Percentiles rank a stretch among this genome's conserved stretches.
Conservation (phyloP, 495 filamentous ascomycete species). For the Talaromyces nanjingensis region DNA sequence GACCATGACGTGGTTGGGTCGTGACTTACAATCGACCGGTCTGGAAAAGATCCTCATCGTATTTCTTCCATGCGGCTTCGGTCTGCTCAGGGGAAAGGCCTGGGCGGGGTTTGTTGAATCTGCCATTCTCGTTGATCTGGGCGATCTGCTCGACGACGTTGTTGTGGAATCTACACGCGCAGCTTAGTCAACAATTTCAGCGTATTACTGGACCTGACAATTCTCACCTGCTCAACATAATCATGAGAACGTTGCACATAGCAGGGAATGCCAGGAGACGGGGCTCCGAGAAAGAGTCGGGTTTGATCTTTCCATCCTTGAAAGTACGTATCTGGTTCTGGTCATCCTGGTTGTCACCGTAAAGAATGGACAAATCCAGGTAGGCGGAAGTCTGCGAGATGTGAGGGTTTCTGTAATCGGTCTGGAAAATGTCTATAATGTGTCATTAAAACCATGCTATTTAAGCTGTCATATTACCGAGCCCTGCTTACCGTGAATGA, state of each 20-base stretch:
- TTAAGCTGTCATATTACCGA: neutral
- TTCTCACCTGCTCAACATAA: conserved; percentile 43
- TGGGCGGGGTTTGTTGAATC: conserved; percentile 55
- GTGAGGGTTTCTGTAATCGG: conserved; percentile 44
- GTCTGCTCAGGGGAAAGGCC: conserved; percentile 40
- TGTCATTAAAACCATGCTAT: neutral
- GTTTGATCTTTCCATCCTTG: conserved; percentile 50
- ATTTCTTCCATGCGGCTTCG: conserved; percentile 59
- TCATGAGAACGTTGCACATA: conserved; percentile 48
- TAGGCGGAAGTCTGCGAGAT: conserved; percentile 53
- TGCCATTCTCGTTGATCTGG: conserved; percentile 62
- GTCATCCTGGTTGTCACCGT: conserved; percentile 50
- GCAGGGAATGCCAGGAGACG: conserved; percentile 50
- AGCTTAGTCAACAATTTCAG: neutral
- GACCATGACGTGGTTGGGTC: neutral
- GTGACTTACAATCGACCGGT: conserved; percentile 54
- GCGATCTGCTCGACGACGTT: conserved; percentile 63
- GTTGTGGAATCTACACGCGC: conserved; percentile 60
- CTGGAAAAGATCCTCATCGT: conserved; percentile 81
- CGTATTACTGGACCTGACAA: neutral
- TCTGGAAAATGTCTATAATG: conserved; percentile 48
- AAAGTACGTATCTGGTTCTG: conserved; percentile 50
- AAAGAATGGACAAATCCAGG: conserved; percentile 52
- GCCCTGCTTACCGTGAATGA: conserved; percentile 44
- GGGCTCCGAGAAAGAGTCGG: conserved; percentile 50